A percentile compares a stretch with the other conserved stretches of the same genome.
These are phyloP conservation scores for Syzygium syzygioides DNA, from an alignment of 441 rosid genomes.

Conservation along the genomic window DNA sequence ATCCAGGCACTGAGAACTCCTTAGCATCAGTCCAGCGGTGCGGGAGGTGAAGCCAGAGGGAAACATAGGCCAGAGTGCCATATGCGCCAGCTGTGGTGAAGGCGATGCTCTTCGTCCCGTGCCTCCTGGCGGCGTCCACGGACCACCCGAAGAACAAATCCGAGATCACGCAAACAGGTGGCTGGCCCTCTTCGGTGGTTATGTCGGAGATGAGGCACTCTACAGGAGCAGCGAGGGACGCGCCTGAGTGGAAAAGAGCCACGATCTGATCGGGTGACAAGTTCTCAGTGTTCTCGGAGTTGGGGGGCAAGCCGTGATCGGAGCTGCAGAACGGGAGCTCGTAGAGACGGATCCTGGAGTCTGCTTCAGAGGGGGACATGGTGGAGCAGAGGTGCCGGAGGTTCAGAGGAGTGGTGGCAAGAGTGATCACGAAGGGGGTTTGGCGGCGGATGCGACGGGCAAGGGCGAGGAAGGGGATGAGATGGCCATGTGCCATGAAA, in stretches of 20 bases:
- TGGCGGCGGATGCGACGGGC: neutral
- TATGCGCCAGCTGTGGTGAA: constrained; percentile 7
- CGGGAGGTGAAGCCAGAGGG: constrained; percentile 3
- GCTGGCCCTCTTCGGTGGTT: neutral
- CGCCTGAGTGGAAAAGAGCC: neutral
- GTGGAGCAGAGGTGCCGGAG: neutral
- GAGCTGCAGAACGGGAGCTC: neutral
- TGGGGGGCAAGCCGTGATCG: neutral
- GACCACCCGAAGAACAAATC: neutral
- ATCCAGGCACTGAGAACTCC: constrained; percentile 13
- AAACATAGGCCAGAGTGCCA: constrained; percentile 1
- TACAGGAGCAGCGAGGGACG: neutral
- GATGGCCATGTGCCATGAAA: neutral
- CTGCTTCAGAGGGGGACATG: neutral
- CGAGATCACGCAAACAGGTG: neutral
- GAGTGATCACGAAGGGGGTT: neutral
- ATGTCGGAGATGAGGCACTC: neutral
- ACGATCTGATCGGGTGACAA: neutral
- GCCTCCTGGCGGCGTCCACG: neutral
- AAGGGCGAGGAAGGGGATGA: neutral
- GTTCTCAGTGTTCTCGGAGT: neutral
- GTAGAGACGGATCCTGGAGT: neutral
- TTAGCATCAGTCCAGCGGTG: neutral
- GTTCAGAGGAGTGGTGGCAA: neutral
- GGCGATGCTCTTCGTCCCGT: neutral